Evolutionary conservation across 1,284 basidiomycete genomes (phyloP), one percentile per base, ranked within the genome.

Genomic region (Ganoderma resinaceum): DNA sequence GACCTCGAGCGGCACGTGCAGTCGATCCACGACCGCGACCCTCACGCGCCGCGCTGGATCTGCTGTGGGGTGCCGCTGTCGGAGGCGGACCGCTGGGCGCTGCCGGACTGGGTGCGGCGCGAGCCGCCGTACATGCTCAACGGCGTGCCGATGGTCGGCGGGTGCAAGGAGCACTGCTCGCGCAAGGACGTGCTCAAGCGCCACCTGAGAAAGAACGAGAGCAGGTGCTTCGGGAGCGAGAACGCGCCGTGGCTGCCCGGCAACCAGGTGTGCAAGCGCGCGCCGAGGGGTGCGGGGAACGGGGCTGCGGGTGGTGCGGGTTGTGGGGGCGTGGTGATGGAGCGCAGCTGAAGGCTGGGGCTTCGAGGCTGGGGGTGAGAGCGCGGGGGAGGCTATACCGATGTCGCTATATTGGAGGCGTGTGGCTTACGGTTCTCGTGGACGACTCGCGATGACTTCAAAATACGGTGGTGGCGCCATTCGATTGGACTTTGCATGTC

Each of bases 101-200:
- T 60, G 35, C 58, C 58, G 42, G 33, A 11, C 33, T 42, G 49
- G 52, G 60, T 60, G 42, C 53, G 43, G 12, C 33, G 52, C 37
- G 58, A 69, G 49, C 40, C 46, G 29, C 40, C 49, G 35, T 57
- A n/a, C 61, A 8, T 20, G 63, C 61, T 70, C 61, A 14, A 66
- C 26, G 62, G 38, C 2, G 33, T 53, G 26, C 64, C 23, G n/a
- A 68, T 74, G 66, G 66, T 73, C 38, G 76, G 76, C 33, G 76
- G 76, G 5, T 78, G 77, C 60, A 66, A 69, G 23, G 65, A 43
- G 61, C 52, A 43, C 12, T 74, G 73, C 66, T 68, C 63, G 23
- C 61, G 77, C 53, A 66, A 67, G 64, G 77, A 78, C 61, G 75
- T 74, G 35, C 69, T 77, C 14, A 70, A 70, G 63, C 66, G 77